Evolutionary conservation across 2,329 filamentous ascomycete genomes (phyloP).

Genomic region (Colletotrichum truncatum): DNA sequence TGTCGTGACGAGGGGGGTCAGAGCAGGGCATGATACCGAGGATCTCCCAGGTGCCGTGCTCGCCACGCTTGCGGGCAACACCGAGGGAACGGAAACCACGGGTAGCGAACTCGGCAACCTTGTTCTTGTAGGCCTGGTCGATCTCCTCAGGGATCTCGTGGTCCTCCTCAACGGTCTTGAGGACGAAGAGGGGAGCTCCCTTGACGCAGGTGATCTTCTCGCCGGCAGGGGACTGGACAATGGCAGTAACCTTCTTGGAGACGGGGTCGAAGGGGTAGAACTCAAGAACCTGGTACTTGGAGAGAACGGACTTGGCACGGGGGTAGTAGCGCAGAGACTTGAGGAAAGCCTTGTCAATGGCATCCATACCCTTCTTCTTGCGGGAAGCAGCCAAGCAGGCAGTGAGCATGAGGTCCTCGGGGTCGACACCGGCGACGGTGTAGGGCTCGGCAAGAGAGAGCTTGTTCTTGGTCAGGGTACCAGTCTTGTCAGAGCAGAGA

Average conservation of each 20-base stretch:
- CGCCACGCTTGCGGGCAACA: slow-evolving; percentile 87
- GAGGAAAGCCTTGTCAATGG: slow-evolving; percentile 94
- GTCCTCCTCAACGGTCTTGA: slow-evolving; percentile 88
- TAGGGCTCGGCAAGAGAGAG: slow-evolving; percentile 87
- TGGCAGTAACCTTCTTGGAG: slow-evolving; percentile 88
- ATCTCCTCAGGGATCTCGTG: slow-evolving; percentile 80
- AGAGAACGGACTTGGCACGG: slow-evolving; percentile 80
- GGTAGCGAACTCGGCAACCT: slow-evolving; percentile 82
- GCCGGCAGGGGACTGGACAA: slow-evolving; percentile 85
- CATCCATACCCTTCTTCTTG: slow-evolving; percentile 96
- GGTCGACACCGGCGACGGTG: slow-evolving; percentile 82
- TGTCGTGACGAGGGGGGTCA: slow-evolving; percentile 90
- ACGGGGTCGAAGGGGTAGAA: slow-evolving; percentile 93
- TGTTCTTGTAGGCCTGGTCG: slow-evolving; percentile 89
- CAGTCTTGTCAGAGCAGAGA: slow-evolving; percentile 94
- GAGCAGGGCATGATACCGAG: slow-evolving; percentile 95
- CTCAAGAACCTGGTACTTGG: slow-evolving; percentile 85
- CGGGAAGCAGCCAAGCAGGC: slow-evolving; percentile 89
- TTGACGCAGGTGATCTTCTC: slow-evolving; percentile 91
- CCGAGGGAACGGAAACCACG: slow-evolving; percentile 95
- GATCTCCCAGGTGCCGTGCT: slow-evolving; percentile 83
- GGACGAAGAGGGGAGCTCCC: slow-evolving; percentile 86
- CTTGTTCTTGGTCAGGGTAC: slow-evolving; percentile 94
- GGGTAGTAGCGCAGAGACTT: slow-evolving; percentile 87
- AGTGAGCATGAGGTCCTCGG: slow-evolving; percentile 91